Evolutionary conservation across 352 stramenopile genomes (phyloP).

Genomic region (Pythium rhizo-oryzae): DNA sequence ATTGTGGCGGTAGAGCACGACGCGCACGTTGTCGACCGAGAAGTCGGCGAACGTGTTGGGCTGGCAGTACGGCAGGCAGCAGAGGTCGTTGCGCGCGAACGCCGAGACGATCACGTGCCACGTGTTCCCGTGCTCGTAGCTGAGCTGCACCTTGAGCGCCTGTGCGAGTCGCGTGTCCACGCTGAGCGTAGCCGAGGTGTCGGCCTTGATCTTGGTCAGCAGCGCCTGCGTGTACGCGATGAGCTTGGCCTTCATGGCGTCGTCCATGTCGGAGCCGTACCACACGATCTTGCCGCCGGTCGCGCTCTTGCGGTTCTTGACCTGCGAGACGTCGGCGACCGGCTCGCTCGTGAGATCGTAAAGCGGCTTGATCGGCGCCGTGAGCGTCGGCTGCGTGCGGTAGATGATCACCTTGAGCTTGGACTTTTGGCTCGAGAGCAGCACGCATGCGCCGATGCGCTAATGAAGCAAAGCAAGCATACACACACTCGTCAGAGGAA

Average conservation of each 20-base stretch:
- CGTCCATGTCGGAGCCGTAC: constrained; percentile 61
- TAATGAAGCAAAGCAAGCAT: constrained; percentile 16
- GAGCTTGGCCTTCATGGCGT: constrained; percentile 43
- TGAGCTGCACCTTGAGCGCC: constrained; percentile 72
- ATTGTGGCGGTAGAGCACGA: constrained; percentile 74
- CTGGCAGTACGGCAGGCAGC: constrained; percentile 56
- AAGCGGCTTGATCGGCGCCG: constrained; percentile 30
- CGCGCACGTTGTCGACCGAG: constrained; percentile 47
- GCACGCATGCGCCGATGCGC: constrained; percentile 67
- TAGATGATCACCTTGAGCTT: constrained; percentile 81
- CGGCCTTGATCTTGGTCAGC: constrained; percentile 40
- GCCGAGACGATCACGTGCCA: constrained; percentile 70
- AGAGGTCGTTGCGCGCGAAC: constrained; percentile 45
- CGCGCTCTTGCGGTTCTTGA: constrained; percentile 17
- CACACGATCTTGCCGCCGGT: constrained; percentile 44
- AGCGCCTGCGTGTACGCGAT: constrained; percentile 43
- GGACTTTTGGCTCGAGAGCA: constrained; percentile 59
- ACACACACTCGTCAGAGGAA: not conserved
- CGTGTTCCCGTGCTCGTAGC: constrained; percentile 61
- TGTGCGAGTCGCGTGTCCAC: constrained; percentile 55
- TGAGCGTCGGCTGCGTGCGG: constrained; percentile 52
- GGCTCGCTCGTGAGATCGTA: constrained; percentile 31
- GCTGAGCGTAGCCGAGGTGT: constrained; percentile 27
- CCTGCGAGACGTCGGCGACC: not conserved
- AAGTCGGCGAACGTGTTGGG: constrained; percentile 52